Base-by-base conservation (phyloP, 2,329 filamentous ascomycete genomes). In the Ustilaginoidea virens region DNA sequence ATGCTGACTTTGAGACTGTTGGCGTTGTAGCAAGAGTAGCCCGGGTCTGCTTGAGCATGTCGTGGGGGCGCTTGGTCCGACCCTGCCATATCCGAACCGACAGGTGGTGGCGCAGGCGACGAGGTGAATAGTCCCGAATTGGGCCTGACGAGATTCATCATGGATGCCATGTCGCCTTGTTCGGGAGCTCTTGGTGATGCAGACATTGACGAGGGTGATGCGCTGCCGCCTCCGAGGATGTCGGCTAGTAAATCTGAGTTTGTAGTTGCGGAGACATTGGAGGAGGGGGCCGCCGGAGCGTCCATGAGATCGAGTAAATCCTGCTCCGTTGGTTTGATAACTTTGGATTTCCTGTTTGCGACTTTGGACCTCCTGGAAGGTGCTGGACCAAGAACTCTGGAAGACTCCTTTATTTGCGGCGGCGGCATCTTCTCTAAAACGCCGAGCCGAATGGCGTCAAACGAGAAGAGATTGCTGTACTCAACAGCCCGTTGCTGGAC, bases 381-480 rank as follows among this genome's bases (percentile, higher is more conserved):
- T 1, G 83, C 76, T 44, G 87, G 80, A 24, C 86, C 86, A 12
- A 98, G 63, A 3, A 94, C 86, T 35, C 87, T 69, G 31, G 90
- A 87, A 51, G 92, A 83, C 50, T 98, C 90, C 40, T 87, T 83
- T 46, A 98, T 96, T 52, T 96, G 87, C 7, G 90, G 90, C 2
- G 90, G 73, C 6, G 90, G 90, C 92, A 98, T 98, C 52, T 90
- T 92, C 56, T 98, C 90, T 8, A 98, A 61, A 3, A 98, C 90
- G 33, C 90, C 90, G 34, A 70, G 71, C 31, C 87, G 75, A 32
- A 98, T 80, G 35, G 83, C 66, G 41, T 98, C 86, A 44, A 83
- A 83, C 1, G 72, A 71, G 45, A 98, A 96, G n/a, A 98, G 64
- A 46, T 96, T 96, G 33, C 76, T 73, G 45, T 96, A 98, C 52